Evolutionary conservation across 1,139 yeast species (phyloP), one percentile per base, ranked within the genome.

Genomic region (Magnusiomyces suaveolens): DNA sequence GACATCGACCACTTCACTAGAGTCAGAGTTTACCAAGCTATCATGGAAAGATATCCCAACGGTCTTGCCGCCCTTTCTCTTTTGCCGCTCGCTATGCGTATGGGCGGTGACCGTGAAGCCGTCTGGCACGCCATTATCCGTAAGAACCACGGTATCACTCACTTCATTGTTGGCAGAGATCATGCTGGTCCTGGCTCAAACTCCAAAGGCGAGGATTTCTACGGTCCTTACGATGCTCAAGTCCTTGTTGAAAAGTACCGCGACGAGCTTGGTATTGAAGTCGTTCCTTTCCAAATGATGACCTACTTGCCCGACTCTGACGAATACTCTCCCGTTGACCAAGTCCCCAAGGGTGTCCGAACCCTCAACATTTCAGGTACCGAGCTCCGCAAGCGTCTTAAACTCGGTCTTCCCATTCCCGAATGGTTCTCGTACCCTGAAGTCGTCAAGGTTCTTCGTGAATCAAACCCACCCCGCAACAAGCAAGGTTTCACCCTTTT

Each of bases 51-150:
- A 66, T 90, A 87, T 72, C 97, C 97, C 56, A 85, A 83, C 59
- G 96, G 96, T 56, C 83, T 90, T 79, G 97, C 97, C 16, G 81
- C 87, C 62, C 77, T 90, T 60, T 84, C 97, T 14, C 76, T 90
- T 61, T 77, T 90, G 66, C 97, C 97, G 20, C 77, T 90, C 65
- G 97, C 97, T 51, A 90, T 90, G 97, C 83, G 97, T 78, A 90
- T 90, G 97, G 97, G 95, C 59, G 97, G 97, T 71, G 97, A 92
- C 71, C 83, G 96, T 71, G 97, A 90, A 75, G 97, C 97, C 38
- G 85, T 90, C 54, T 90, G 97, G 97, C 97, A 90, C 70, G 96
- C 97, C 29, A 85, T 90, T 67, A 90, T 90, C 69, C 85, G 97
- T 74, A 87, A 89, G 77, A 90, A 90, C 74, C 89, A 85, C 69